phyloP scores from a whole-genome alignment of 495 filamentous ascomycete species.

The Lineolata rhizophorae region DNA sequence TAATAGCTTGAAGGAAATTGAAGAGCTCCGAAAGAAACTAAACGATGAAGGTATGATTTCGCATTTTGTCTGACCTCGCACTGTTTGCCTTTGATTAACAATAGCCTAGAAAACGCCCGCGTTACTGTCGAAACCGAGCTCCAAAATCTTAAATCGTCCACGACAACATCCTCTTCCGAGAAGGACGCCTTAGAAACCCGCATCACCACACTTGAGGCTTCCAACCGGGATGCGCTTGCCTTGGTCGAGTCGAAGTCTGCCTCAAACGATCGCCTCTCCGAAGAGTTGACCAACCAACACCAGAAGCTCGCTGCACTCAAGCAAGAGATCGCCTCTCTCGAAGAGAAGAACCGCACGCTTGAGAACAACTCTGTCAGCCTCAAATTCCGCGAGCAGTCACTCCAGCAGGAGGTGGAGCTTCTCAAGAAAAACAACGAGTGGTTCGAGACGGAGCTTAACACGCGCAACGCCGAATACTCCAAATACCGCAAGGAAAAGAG shows the following conservation, averaged over 20 bases:
- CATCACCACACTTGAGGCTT: slow-evolving; percentile 66
- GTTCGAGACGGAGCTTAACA: slow-evolving; percentile 75
- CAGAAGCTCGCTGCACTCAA: slow-evolving; percentile 67
- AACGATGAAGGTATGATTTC: slow-evolving; percentile 47
- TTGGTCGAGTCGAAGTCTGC: slow-evolving; percentile 74
- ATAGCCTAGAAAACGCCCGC: slow-evolving; percentile 32
- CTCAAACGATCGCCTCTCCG: slow-evolving; percentile 64
- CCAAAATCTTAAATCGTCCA: slow-evolving; percentile 51
- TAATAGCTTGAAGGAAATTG: slow-evolving; percentile 51
- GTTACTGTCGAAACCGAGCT: slow-evolving; percentile 63
- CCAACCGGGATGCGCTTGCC: slow-evolving; percentile 71
- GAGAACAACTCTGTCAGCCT: slow-evolving; percentile 53
- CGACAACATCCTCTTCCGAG: slow-evolving; percentile 54
- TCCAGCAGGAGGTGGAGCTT: slow-evolving; percentile 74
- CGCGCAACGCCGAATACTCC: slow-evolving; percentile 59
- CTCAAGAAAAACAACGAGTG: slow-evolving; percentile 79
- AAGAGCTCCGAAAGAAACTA: slow-evolving; percentile 55
- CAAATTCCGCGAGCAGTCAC: slow-evolving; percentile 68
- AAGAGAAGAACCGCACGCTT: slow-evolving; percentile 60
- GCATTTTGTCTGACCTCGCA: slow-evolving; percentile 2
- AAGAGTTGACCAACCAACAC: slow-evolving; percentile 71
- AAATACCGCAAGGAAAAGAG: slow-evolving; percentile 93
- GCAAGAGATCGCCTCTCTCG: slow-evolving; percentile 54
- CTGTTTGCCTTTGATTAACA: slow-evolving; percentile 5
- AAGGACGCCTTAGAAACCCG: slow-evolving; percentile 52